These are phyloP conservation scores for Daedalea quercina DNA, from an alignment of 768 basidiomycete genomes.

Conservation along the genomic window DNA sequence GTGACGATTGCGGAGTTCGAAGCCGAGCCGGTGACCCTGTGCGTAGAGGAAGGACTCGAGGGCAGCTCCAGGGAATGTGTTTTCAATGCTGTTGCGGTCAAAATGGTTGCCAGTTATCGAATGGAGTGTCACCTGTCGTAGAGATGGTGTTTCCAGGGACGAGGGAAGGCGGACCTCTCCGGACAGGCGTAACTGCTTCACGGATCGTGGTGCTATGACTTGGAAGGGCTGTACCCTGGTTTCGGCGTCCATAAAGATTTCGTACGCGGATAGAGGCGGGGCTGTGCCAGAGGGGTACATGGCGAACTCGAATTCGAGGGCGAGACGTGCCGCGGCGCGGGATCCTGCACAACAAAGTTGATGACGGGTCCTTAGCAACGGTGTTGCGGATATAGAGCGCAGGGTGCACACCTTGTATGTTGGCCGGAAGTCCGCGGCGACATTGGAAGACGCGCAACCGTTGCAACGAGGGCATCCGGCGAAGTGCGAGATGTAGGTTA, in stretches of 20 bases:
- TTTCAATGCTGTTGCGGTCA: constrained; percentile 24
- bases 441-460: constrained; percentile 30
- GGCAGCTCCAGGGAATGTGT: constrained; percentile 21
- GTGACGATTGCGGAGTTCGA: constrained; percentile 29
- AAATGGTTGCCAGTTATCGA: constrained; percentile 30
- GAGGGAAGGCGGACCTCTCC: constrained; percentile 24
- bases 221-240: constrained; percentile 26
- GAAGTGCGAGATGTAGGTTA: constrained; percentile 24
- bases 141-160: constrained; percentile 9
- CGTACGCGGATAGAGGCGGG: constrained; percentile 21
- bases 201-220: constrained; percentile 16
- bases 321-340: constrained; percentile 2
- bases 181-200: constrained; percentile 29
- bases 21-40: constrained; percentile 28
- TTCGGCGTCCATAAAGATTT: constrained; percentile 25
- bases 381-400: not conserved
- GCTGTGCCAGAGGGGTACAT: constrained; percentile 26
- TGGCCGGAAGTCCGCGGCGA: constrained; percentile 18
- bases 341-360: not conserved
- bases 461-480: constrained; percentile 20
- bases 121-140: constrained; percentile 25
- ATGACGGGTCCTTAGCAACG: not conserved
- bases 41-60: constrained; percentile 30
- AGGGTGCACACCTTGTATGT: constrained; percentile 7
- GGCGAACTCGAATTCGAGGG: constrained; percentile 29